Conservation (phyloP, 331 rosid species). For the Dryas integrifolia region DNA sequence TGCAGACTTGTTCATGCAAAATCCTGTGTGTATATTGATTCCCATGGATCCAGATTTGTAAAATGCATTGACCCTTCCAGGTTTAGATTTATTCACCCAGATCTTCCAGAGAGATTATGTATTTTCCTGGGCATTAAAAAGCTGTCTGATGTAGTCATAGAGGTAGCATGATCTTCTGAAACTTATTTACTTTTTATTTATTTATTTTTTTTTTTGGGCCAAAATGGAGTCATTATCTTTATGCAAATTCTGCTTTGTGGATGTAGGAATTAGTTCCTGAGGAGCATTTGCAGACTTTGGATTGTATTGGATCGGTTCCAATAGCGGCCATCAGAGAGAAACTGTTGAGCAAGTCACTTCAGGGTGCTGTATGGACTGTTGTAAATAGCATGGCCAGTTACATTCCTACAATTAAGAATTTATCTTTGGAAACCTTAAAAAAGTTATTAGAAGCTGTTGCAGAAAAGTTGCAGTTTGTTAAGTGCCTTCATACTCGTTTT, state of each 20-base stretch:
- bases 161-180: constrained; percentile 53
- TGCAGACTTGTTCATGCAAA: constrained; percentile 90
- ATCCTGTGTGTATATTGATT: constrained; percentile 78
- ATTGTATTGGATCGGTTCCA: constrained; percentile 51
- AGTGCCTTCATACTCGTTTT: constrained; percentile 68
- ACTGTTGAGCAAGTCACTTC: constrained; percentile 72
- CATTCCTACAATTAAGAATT: constrained; percentile 52
- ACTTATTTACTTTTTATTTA: not conserved
- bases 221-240: constrained; percentile 21
- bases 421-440: constrained; percentile 45
- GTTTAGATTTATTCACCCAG: constrained; percentile 82
- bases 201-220: constrained; percentile 3
- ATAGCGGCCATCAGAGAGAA: constrained; percentile 62
- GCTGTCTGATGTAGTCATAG: constrained; percentile 77
- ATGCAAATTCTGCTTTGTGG: constrained; percentile 33
- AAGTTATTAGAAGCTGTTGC: constrained; percentile 57
- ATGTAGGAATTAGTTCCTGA: constrained; percentile 73
- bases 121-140: constrained; percentile 62
- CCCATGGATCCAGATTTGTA: constrained; percentile 79
- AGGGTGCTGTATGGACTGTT: constrained; percentile 75
- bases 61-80: constrained; percentile 79
- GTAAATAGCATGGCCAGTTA: constrained; percentile 65
- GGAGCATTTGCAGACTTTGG: constrained; percentile 58
- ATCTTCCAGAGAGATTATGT: constrained; percentile 85
- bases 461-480: constrained; percentile 81